phyloP scores from a whole-genome alignment of 345 rosid species.

The Citrus glauca region DNA sequence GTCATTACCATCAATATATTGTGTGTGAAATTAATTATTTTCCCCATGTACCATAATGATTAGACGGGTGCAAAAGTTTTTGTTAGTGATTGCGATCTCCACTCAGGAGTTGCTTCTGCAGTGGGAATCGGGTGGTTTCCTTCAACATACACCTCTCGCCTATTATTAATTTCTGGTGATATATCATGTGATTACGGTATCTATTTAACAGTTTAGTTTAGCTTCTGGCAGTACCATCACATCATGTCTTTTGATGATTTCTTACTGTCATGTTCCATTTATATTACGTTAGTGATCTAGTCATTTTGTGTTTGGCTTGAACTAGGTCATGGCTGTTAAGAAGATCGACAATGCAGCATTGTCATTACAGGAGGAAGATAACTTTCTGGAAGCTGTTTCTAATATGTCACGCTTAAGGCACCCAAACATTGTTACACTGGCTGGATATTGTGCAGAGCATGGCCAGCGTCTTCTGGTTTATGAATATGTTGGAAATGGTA shows the following conservation, averaged over 20 bases:
- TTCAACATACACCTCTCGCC: not conserved
- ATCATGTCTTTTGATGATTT: not conserved
- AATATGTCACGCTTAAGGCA: slow-evolving; percentile 94
- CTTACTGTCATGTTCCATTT: not conserved
- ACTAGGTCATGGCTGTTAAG: slow-evolving; percentile 81
- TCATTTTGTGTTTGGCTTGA: slow-evolving; percentile 14
- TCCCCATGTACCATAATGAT: not conserved
- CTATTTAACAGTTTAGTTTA: not conserved
- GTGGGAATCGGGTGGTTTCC: not conserved
- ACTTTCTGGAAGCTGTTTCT: slow-evolving; percentile 87
- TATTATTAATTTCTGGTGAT: not conserved
- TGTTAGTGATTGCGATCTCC: not conserved
- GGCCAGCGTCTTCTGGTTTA: slow-evolving; percentile 96
- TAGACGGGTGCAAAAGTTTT: not conserved
- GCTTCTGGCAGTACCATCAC: not conserved
- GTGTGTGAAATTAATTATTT: not conserved
- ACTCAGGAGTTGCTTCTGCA: not conserved
- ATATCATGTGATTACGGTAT: not conserved
- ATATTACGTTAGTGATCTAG: not conserved
- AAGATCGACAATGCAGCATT: slow-evolving; percentile 91
- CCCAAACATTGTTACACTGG: slow-evolving; percentile 76
- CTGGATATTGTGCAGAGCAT: slow-evolving; percentile 92
- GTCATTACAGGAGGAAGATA: slow-evolving; percentile 88
- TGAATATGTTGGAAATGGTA: slow-evolving; percentile 71
- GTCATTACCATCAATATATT: not conserved